These are phyloP conservation scores for Dictyostelium purpureum DNA, from an alignment of 78 protist species.

Conservation along the genomic window DNA sequence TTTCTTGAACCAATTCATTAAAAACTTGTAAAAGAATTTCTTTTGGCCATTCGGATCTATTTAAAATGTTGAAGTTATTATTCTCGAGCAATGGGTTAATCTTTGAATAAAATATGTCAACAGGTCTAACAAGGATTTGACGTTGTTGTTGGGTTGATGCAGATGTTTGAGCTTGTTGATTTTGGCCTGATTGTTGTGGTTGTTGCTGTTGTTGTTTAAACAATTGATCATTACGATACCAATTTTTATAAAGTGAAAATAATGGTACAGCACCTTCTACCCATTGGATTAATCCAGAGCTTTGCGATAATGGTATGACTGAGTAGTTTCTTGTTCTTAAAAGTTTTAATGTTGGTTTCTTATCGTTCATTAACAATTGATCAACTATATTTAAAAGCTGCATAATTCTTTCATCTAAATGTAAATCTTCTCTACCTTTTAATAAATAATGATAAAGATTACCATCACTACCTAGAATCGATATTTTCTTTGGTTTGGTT, in stretches of 20 bases:
- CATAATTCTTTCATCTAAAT: constrained; percentile 95
- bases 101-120: constrained; percentile 73
- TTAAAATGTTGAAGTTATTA: constrained; percentile 41
- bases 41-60: constrained; percentile 83
- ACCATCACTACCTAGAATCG: constrained; percentile 88
- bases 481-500: constrained; percentile 92
- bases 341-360: constrained; percentile 3
- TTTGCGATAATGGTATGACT: constrained; percentile 89
- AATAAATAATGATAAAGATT: constrained; percentile 75
- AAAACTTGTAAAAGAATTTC: constrained; percentile 73
- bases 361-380: constrained; percentile 34
- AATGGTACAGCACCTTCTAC: constrained; percentile 89
- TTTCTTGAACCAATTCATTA: constrained; percentile 55
- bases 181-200: not conserved
- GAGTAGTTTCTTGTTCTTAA: constrained; percentile 84
- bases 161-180: not conserved
- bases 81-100: constrained; percentile 73
- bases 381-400: constrained; percentile 87
- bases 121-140: constrained; percentile 50
- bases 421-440: constrained; percentile 94
- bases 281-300: constrained; percentile 94
- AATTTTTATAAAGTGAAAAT: constrained; percentile 82
- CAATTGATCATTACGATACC: constrained; percentile 53
- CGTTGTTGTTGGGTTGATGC: not conserved
- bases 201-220: not conserved